phyloP scores from a whole-genome alignment of 768 basidiomycete genomes.

The Boletus coccyginus region DNA sequence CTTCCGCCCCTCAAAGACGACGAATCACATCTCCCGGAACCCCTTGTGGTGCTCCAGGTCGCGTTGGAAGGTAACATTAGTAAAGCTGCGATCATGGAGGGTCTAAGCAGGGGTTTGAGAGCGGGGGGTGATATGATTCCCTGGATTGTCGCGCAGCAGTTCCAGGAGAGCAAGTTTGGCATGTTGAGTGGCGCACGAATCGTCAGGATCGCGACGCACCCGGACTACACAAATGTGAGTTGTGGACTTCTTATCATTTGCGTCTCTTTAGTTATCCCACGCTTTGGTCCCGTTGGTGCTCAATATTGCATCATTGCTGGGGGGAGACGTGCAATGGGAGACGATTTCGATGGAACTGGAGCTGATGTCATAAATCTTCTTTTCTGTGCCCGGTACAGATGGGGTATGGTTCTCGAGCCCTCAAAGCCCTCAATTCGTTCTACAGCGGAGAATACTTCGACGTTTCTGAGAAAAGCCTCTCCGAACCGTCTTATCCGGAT shows the following conservation, averaged over 20 bases:
- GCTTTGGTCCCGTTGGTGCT: neutral
- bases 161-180: conserved; percentile 94
- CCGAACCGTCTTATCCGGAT: conserved; percentile 60
- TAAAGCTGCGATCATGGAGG: conserved; percentile 81
- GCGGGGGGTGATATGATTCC: conserved; percentile 97
- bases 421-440: conserved; percentile 84
- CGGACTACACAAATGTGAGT: conserved; percentile 87
- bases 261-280: neutral
- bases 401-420: conserved; percentile 92
- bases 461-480: conserved; percentile 59
- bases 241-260: neutral
- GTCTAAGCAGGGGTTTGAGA: conserved; percentile 75
- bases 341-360: neutral
- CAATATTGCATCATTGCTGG: neutral
- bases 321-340: neutral
- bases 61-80: conserved; percentile 94
- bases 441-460: conserved; percentile 93
- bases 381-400: conserved; percentile 50
- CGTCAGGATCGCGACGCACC: conserved; percentile 93
- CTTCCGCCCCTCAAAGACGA: conserved; percentile 90
- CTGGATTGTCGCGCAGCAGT: conserved; percentile 93
- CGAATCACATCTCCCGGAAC: conserved; percentile 89
- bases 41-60: conserved; percentile 93
- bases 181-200: conserved; percentile 86
- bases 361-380: conserved; percentile 1